A percentile compares a stretch with the other conserved stretches of the same genome.
phyloP scores from a whole-genome alignment of 1,284 basidiomycete species.

The Phlebopus sp. region DNA sequence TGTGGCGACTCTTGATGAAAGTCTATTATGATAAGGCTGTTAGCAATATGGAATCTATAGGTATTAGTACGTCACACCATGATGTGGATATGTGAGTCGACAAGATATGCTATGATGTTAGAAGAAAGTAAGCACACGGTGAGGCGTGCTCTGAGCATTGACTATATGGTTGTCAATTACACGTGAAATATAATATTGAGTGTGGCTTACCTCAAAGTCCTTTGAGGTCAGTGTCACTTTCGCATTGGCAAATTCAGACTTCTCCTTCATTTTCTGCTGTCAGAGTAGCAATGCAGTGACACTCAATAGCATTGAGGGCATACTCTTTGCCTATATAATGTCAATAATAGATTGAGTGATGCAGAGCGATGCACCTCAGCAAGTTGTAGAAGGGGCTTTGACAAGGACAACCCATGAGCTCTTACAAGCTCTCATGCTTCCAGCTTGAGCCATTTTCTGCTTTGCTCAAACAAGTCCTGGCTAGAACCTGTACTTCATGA shows the following conservation, averaged over 20 bases:
- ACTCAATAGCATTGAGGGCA: background rate
- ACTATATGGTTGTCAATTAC: too few relatives aligned
- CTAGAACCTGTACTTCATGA: too few relatives aligned
- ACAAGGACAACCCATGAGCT: background rate
- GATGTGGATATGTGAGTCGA: too few relatives aligned
- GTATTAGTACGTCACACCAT: background rate
- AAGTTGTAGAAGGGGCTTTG: background rate
- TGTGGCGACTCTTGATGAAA: too few relatives aligned
- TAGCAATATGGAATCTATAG: background rate
- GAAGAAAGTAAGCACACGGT: too few relatives aligned
- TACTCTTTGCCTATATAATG: background rate
- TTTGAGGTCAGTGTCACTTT: background rate
- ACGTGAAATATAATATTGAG: background rate
- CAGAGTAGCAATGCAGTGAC: background rate
- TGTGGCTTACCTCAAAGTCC: background rate
- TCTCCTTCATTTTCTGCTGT: background rate
- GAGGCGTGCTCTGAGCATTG: background rate
- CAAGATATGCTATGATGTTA: too few relatives aligned
- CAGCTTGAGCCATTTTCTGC: background rate
- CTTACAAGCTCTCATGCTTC: background rate
- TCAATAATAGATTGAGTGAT: background rate
- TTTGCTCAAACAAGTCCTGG: too few relatives aligned
- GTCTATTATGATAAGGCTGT: background rate
- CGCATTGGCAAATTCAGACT: background rate
- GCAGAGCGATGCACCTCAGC: background rate